Evolutionary conservation across 768 basidiomycete species (phyloP).

Genomic region (Leccinum incarnatum): DNA sequence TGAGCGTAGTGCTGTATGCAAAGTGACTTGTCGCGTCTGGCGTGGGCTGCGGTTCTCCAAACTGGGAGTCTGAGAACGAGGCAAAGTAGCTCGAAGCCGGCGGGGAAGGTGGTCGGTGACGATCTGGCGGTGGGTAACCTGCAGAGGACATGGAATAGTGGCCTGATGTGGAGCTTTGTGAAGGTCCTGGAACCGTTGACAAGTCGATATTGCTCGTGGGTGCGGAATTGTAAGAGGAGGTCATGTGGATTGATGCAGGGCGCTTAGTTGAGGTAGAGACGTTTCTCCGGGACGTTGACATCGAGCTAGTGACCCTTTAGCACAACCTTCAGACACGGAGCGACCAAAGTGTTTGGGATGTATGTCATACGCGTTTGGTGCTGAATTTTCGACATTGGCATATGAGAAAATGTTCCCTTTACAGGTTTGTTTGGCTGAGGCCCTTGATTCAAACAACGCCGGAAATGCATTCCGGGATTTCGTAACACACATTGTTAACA

Average conservation of each 20-base stretch:
- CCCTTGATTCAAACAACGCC: constrained; percentile 17
- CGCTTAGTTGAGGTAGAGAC: constrained; percentile 20
- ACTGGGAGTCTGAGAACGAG: constrained; percentile 47
- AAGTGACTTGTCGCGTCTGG: constrained; percentile 72
- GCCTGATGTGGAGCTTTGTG: constrained; percentile 22
- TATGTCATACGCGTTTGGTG: not conserved
- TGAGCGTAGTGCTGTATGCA: constrained; percentile 77
- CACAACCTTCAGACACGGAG: not conserved
- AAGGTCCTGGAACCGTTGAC: constrained; percentile 13
- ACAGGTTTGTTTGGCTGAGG: constrained; percentile 12
- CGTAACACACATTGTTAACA: not conserved
- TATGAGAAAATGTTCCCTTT: constrained; percentile 21
- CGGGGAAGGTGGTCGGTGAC: constrained; percentile 48
- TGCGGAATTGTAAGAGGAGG: constrained; percentile 3
- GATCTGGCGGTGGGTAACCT: constrained; percentile 16
- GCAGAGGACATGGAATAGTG: constrained; percentile 18
- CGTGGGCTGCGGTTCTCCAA: constrained; percentile 51
- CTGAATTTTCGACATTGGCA: not conserved
- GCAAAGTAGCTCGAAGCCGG: constrained; percentile 84
- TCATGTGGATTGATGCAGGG: constrained; percentile 4
- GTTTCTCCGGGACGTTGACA: constrained; percentile 31
- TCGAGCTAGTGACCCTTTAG: constrained; percentile 1
- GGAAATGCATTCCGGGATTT: not conserved
- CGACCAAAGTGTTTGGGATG: not conserved
- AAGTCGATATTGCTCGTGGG: constrained; percentile 16